Evolutionary conservation across 208 protist genomes (phyloP), one percentile per base, ranked within the genome.

Genomic region (Crithidia bombi): DNA sequence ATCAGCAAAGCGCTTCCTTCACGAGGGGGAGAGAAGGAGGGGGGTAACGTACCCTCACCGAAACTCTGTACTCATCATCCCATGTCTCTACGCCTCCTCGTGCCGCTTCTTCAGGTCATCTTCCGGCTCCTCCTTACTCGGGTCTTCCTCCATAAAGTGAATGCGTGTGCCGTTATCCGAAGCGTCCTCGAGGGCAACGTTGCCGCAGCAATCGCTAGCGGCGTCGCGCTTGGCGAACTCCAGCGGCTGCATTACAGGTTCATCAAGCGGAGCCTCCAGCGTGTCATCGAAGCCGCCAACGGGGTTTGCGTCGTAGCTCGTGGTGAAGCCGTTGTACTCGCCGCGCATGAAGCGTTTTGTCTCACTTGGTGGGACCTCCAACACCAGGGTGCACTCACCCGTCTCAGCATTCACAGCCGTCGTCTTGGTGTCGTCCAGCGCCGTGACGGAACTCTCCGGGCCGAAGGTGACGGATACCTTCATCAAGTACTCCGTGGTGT

Each of bases 331-430:
- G 56, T 90, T 93, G 77, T 86, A 92, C 61, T 92, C 82, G n/a
- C 90, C 87, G 9, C 69, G 61, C 83, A 95, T 87, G 64, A 95
- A 95, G 14, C 26, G 61, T 59, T 80, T 61, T 32, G 86, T 95
- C 70, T 78, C 62, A 7, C 85, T 79, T 15, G 88, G 84, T 5
- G 64, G 64, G 12, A 95, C 77, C 28, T 65, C 52, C 1, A 91
- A 33, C 21, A 78, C 65, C 38, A 94, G 44, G 56, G 47, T 67
- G 51, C 75, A 87, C 55, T 79, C 69, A 11, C 85, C 83, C 19
- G 81, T 85, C 55, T 74, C 81, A 21, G 46, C 64, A 52, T 90
- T 65, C 26, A 75, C 52, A 39, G 77, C 25, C n/a, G 57, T 66
- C 65, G 77, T 52, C 67, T 55, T 21, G 35, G 87, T 78, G 36